A percentile compares a stretch with the other conserved stretches of the same genome.
Conservation (phyloP, 2,329 filamentous ascomycete genomes). For the Emergomyces pasteurianus region DNA sequence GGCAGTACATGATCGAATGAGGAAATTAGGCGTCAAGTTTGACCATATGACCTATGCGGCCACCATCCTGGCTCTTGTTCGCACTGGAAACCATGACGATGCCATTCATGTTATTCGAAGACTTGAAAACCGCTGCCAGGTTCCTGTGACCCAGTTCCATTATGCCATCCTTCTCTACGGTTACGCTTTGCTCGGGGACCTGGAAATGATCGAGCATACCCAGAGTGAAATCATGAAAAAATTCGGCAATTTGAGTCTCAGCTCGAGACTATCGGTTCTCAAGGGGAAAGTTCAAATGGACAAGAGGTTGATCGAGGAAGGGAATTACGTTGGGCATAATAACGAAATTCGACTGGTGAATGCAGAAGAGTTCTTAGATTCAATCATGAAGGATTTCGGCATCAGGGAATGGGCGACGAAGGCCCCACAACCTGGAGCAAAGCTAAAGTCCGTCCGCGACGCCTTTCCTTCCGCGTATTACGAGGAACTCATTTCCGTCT, state of each 20-base stretch:
- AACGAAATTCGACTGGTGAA: constrained; percentile 17
- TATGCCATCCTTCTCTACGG: constrained; percentile 37
- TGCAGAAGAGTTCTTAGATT: constrained; percentile 26
- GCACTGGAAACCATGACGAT: constrained; percentile 41
- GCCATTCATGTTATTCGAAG: constrained; percentile 41
- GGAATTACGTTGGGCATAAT: constrained; percentile 4
- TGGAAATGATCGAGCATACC: constrained; percentile 39
- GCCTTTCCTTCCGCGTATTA: constrained; percentile 42
- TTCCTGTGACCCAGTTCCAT: constrained; percentile 32
- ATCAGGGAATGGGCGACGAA: constrained; percentile 32
- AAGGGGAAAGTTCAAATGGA: constrained; percentile 25
- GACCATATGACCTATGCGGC: constrained; percentile 50
- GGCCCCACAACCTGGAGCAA: constrained; percentile 26
- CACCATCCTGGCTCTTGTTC: constrained; percentile 46
- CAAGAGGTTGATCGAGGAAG: constrained; percentile 13
- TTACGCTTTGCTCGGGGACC: constrained; percentile 38
- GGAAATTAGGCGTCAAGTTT: constrained; percentile 36
- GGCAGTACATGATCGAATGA: constrained; percentile 45
- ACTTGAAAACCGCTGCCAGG: constrained; percentile 26
- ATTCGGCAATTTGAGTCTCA: constrained; percentile 23
- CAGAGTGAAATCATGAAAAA: constrained; percentile 32
- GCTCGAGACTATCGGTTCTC: constrained; percentile 26
- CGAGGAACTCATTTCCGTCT: constrained; percentile 44
- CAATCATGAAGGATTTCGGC: constrained; percentile 27
- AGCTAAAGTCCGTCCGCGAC: constrained; percentile 25